These are phyloP conservation scores for Xylariomycetidae sp. DNA, from an alignment of 2,329 filamentous ascomycete genomes.

Conservation along the genomic window DNA sequence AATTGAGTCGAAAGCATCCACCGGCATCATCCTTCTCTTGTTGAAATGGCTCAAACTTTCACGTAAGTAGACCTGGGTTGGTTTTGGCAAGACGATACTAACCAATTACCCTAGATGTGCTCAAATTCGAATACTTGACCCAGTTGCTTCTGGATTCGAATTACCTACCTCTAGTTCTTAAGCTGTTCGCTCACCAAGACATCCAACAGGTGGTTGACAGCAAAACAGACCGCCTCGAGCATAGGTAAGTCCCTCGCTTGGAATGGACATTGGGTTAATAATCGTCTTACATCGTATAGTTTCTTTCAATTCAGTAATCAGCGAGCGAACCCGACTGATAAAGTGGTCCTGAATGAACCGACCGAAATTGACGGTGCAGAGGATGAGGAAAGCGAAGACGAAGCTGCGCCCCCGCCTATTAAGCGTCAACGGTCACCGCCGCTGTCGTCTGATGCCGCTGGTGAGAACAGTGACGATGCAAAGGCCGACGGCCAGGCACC, in stretches of 20 bases:
- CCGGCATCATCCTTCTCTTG: conserved; percentile 80
- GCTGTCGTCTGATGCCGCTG: conserved; percentile 26
- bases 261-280: too few species aligned
- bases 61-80: conserved; percentile 53
- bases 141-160: conserved; percentile 93
- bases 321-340: conserved; percentile 25
- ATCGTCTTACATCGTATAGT: too few species aligned
- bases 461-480: conserved; percentile 21
- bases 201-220: conserved; percentile 86
- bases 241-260: conserved; percentile 56
- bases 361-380: conserved; percentile 29
- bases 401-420: conserved; percentile 82
- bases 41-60: conserved; percentile 96
- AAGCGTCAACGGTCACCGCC: conserved; percentile 49
- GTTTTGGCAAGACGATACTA: conserved; percentile 7
- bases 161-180: conserved; percentile 86
- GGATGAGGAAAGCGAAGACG: conserved; percentile 62
- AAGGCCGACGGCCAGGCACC: conserved; percentile 31
- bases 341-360: conserved; percentile 18
- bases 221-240: conserved; percentile 74
- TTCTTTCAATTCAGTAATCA: conserved; percentile 88
- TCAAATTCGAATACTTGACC: conserved; percentile 94
- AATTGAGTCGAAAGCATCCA: conserved; percentile 85
- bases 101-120: conserved; percentile 57
- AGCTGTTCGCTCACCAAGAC: conserved; percentile 91